Conservation (phyloP, 192 early-diverging fungal genomes). For the Mortierella antarctica region DNA sequence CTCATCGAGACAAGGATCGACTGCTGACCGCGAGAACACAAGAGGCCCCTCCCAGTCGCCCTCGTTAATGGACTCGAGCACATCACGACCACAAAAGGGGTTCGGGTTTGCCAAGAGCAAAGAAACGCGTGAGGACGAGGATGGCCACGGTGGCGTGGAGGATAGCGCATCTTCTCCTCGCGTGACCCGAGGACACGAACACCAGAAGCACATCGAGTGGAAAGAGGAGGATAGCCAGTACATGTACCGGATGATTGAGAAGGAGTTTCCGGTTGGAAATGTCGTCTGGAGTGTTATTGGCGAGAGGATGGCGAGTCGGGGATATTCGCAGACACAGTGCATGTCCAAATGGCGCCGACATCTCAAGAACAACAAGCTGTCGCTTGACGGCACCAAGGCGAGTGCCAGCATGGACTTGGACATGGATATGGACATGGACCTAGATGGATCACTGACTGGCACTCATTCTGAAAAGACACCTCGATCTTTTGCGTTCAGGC, state of each 20-base stretch:
- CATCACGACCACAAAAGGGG: not conserved
- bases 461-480: not conserved
- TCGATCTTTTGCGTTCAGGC: not conserved
- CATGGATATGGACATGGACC: slow-evolving; percentile 10
- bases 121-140: slow-evolving; percentile 1
- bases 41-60: no score
- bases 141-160: not conserved
- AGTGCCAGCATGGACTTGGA: slow-evolving; percentile 40
- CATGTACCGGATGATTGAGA: slow-evolving; percentile 50
- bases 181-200: slow-evolving; percentile 15
- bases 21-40: not conserved
- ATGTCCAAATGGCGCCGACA: slow-evolving; percentile 53
- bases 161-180: slow-evolving; percentile 17
- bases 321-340: slow-evolving; percentile 52
- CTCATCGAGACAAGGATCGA: not conserved
- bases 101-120: not conserved
- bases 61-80: no score
- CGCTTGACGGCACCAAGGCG: slow-evolving; percentile 19
- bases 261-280: slow-evolving; percentile 50
- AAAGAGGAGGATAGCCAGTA: slow-evolving; percentile 52
- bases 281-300: slow-evolving; percentile 51
- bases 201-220: slow-evolving; percentile 53
- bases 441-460: not conserved
- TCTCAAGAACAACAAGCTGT: slow-evolving; percentile 40
- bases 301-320: slow-evolving; percentile 47